A percentile compares a stretch with the other conserved stretches of the same genome.
Conservation (phyloP, 352 stramenopile genomes). For the Phytopythium sindhum region DNA sequence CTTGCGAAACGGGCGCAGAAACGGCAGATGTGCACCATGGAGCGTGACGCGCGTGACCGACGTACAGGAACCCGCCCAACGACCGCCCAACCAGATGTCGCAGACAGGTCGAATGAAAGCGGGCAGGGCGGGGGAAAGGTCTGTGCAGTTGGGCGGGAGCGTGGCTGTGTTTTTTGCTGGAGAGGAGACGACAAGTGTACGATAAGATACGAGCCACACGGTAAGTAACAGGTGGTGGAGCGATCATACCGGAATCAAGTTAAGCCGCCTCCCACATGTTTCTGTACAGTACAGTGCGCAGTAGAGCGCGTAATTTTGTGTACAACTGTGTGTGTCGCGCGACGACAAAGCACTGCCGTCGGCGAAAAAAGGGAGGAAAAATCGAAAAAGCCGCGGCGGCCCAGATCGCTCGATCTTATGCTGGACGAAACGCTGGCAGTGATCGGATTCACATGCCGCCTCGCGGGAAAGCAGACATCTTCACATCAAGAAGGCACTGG, state of each 20-base stretch:
- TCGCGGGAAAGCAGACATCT: too few relatives aligned
- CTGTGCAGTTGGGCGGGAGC: background rate
- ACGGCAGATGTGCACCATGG: constrained; percentile 17
- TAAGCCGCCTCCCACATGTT: background rate
- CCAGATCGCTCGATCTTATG: background rate
- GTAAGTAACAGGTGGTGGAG: background rate
- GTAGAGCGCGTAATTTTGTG: background rate
- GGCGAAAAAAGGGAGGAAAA: background rate
- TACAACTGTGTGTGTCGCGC: background rate
- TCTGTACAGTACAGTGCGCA: background rate
- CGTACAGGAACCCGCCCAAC: constrained; percentile 25
- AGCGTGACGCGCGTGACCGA: constrained; percentile 72
- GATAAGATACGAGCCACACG: background rate
- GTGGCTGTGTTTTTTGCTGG: background rate
- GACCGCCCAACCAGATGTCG: constrained; percentile 7
- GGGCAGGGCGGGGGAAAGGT: background rate
- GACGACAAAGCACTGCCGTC: background rate
- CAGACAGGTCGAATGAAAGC: background rate
- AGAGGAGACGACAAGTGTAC: background rate
- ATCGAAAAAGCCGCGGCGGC: background rate
- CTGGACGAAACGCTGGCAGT: background rate
- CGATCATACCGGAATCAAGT: background rate
- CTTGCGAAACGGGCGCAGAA: constrained; percentile 15
- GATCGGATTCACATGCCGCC: too few relatives aligned
- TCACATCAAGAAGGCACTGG: too few relatives aligned